These are phyloP conservation scores for Agrostemma githago DNA, from an alignment of 148 eudicot species.

Conservation along the genomic window DNA sequence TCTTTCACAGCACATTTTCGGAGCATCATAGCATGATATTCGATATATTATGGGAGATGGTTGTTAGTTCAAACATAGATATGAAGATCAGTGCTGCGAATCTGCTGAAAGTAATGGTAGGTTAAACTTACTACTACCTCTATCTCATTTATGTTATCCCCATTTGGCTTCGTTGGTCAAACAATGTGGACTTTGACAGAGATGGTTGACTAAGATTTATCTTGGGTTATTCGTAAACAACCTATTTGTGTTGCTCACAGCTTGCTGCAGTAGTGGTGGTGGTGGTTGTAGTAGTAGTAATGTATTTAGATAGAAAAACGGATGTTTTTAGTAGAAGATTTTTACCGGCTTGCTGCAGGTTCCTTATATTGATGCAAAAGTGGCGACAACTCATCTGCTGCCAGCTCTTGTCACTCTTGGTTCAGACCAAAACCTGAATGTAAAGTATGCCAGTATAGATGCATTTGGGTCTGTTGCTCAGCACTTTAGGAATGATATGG, in stretches of 20 bases:
- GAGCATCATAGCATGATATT: conserved; percentile 76
- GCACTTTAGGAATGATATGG: conserved; percentile 87
- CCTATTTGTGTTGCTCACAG: no score
- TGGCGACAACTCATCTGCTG: conserved; percentile 76
- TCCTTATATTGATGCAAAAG: conserved; percentile 83
- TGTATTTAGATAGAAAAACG: background rate
- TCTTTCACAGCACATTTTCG: conserved; percentile 53
- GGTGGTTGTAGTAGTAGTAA: no score
- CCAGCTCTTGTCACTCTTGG: conserved; percentile 98
- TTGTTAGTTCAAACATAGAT: conserved; percentile 69
- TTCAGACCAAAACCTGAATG: conserved; percentile 82
- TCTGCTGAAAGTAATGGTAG: conserved; percentile 81
- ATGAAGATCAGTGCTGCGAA: conserved; percentile 81
- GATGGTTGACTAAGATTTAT: background rate
- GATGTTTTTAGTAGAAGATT: background rate
- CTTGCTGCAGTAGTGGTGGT: no score
- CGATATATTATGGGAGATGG: conserved; percentile 94
- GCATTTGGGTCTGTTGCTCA: conserved; percentile 99
- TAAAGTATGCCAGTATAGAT: conserved; percentile 86
- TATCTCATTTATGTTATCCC: background rate
- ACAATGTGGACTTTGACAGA: background rate
- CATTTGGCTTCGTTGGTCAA: background rate
- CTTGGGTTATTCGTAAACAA: no score
- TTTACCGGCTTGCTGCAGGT: conserved; percentile 42
- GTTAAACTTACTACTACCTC: conserved; percentile 11